Conservation (phyloP, 768 basidiomycete species). For the Tylopilus sp. region DNA sequence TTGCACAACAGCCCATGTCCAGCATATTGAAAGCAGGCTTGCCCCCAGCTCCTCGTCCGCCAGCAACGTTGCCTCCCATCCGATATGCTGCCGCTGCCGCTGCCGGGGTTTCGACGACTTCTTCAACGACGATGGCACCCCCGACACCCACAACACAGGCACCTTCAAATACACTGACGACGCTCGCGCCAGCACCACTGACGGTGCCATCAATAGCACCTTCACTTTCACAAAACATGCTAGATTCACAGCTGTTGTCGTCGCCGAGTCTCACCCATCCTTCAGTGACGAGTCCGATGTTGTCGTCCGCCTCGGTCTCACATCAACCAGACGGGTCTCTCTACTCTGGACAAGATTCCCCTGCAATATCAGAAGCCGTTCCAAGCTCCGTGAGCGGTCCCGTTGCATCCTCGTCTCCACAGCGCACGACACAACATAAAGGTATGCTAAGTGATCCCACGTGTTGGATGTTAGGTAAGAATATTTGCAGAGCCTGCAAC, state of each 20-base stretch:
- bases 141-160: conserved; percentile 36
- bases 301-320: conserved; percentile 65
- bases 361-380: conserved; percentile 66
- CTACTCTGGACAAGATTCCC: conserved; percentile 70
- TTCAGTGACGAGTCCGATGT: conserved; percentile 76
- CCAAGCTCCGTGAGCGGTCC: conserved; percentile 43
- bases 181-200: conserved; percentile 38
- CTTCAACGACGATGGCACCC: conserved; percentile 22
- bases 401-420: conserved; percentile 60
- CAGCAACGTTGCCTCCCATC: conserved; percentile 69
- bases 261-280: conserved; percentile 87
- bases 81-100: conserved; percentile 93
- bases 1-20: conserved; percentile 73
- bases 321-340: conserved; percentile 67
- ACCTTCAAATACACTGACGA: conserved; percentile 30
- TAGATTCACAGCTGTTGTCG: conserved; percentile 44
- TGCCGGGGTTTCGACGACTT: conserved; percentile 26
- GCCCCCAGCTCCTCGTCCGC: conserved; percentile 50
- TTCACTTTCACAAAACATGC: conserved; percentile 31
- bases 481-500: conserved; percentile 39
- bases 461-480: conserved; percentile 21
- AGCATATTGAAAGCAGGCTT: conserved; percentile 74
- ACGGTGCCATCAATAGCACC: conserved; percentile 37
- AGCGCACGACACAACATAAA: conserved; percentile 44
- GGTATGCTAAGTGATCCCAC: conserved; percentile 36